phyloP scores from a whole-genome alignment of 495 filamentous ascomycete genomes.

The Penicillium coffeae region DNA sequence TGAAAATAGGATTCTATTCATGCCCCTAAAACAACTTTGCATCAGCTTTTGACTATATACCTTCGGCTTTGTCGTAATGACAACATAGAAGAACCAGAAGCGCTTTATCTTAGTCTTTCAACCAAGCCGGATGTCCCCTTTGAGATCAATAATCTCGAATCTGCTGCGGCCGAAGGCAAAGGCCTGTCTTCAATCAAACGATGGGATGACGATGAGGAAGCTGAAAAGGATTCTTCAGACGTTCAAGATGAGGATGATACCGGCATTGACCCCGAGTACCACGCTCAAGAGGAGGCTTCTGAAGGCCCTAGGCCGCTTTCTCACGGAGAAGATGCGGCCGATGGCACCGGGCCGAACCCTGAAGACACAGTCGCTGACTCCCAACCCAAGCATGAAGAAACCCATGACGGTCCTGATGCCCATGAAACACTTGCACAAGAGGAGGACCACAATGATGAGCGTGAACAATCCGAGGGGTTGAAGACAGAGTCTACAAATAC shows the following conservation, averaged over 20 bases:
- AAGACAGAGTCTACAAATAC: constrained; percentile 33
- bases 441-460: constrained; percentile 8
- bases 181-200: constrained; percentile 51
- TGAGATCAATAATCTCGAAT: constrained; percentile 48
- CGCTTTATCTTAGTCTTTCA: constrained; percentile 53
- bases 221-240: constrained; percentile 8
- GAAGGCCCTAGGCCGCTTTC: no score
- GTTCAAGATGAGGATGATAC: constrained; percentile 4
- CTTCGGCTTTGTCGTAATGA: constrained; percentile 57
- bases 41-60: constrained; percentile 56
- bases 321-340: no score
- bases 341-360: no score
- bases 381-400: no score
- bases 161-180: constrained; percentile 54
- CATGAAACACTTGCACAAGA: no score
- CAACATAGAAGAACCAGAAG: constrained; percentile 47
- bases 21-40: constrained; percentile 44
- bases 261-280: not conserved
- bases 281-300: constrained; percentile 1
- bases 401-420: not conserved
- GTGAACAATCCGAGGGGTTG: constrained; percentile 27
- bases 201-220: constrained; percentile 37
- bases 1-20: constrained; percentile 42
- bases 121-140: constrained; percentile 37
- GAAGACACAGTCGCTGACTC: no score